Evolutionary conservation across 768 basidiomycete genomes (phyloP).

Genomic region (Suillus discolor): DNA sequence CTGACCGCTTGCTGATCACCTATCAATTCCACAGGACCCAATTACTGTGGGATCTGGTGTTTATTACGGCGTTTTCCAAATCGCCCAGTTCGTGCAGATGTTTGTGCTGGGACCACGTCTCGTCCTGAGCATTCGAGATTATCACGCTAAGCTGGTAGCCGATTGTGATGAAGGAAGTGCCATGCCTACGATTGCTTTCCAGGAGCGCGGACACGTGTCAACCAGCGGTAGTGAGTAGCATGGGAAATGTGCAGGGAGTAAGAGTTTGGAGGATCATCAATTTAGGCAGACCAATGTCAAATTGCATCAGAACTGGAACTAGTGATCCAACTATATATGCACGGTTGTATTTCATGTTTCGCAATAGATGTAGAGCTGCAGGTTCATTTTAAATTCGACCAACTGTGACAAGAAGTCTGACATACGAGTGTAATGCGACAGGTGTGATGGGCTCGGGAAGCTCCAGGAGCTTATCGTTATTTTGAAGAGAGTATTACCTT

Average conservation of each 20-base stretch:
- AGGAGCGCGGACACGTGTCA: not conserved
- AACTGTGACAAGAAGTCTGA: too few relatives aligned
- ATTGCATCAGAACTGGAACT: not conserved
- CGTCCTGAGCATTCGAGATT: not conserved
- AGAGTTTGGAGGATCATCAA: not conserved
- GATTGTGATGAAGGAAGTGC: not conserved
- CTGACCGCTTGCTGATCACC: not conserved
- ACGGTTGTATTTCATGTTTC: not conserved
- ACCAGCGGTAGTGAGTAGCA: not conserved
- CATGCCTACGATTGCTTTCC: not conserved
- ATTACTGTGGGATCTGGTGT: not conserved
- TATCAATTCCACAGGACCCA: not conserved
- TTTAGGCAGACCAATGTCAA: not conserved
- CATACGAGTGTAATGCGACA: not conserved
- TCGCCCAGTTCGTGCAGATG: not conserved
- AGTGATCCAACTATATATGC: not conserved
- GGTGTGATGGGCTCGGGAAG: not conserved
- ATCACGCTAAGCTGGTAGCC: not conserved
- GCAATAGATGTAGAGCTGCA: not conserved
- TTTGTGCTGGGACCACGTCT: not conserved
- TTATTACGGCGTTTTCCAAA: not conserved
- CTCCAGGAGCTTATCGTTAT: not conserved
- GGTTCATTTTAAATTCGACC: not conserved
- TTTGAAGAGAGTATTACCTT: not conserved
- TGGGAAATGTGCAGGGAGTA: not conserved